Conservation (phyloP, 805 yeast genomes). For the Saccharomycopsis guyanensis region DNA sequence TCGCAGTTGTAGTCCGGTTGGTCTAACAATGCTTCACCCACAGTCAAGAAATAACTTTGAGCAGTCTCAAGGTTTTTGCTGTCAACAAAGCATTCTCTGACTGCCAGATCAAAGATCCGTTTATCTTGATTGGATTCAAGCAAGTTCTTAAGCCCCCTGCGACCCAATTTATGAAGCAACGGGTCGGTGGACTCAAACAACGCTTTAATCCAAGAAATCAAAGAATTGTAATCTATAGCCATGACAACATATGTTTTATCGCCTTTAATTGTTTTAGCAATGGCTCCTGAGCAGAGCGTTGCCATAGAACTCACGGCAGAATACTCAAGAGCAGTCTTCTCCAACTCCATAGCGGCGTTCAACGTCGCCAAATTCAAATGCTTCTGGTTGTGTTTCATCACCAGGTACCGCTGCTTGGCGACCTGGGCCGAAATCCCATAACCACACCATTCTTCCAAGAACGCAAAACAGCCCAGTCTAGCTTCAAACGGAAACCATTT, state of each 20-base stretch:
- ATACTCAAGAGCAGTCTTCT: slow-evolving; percentile 48
- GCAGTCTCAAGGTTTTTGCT: slow-evolving; percentile 39
- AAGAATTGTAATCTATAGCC: slow-evolving; percentile 62
- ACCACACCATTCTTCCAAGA: slow-evolving; percentile 92
- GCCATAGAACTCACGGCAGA: slow-evolving; percentile 83
- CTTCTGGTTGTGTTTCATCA: slow-evolving; percentile 40
- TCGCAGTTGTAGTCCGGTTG: slow-evolving; percentile 41
- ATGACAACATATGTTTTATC: slow-evolving; percentile 44
- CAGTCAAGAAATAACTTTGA: slow-evolving; percentile 61
- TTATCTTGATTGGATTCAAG: slow-evolving; percentile 49
- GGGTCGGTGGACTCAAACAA: slow-evolving; percentile 43
- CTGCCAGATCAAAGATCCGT: slow-evolving; percentile 47
- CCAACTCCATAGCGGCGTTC: slow-evolving; percentile 29
- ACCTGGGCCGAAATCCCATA: slow-evolving; percentile 58
- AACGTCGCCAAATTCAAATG: slow-evolving; percentile 27
- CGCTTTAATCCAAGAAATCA: slow-evolving; percentile 76
- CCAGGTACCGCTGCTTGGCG: slow-evolving; percentile 58
- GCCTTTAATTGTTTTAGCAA: slow-evolving; percentile 41
- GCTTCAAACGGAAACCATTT: slow-evolving; percentile 82
- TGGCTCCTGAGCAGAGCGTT: slow-evolving; percentile 65
- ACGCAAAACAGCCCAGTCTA: slow-evolving; percentile 72
- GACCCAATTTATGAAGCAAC: slow-evolving; percentile 53
- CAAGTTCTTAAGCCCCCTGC: slow-evolving; percentile 62
- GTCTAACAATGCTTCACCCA: slow-evolving; percentile 56
- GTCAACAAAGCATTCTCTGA: slow-evolving; percentile 42